A percentile compares a stretch with the other conserved stretches of the same genome.
phyloP scores from a whole-genome alignment of 2,329 filamentous ascomycete species.

The Fusarium praegraminearum region DNA sequence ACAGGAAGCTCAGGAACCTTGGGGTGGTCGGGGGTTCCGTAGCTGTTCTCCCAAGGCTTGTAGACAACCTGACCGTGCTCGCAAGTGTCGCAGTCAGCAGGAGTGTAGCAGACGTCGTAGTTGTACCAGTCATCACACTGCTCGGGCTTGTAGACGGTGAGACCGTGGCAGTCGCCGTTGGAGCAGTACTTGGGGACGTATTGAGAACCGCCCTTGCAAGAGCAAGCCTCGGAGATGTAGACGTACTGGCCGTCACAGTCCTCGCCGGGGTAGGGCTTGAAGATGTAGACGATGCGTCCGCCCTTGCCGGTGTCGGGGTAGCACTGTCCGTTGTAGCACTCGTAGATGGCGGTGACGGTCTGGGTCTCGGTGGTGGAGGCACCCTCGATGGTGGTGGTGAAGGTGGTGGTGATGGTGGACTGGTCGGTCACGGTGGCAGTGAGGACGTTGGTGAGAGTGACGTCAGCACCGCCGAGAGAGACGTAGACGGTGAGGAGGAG shows the following conservation, averaged over 20 bases:
- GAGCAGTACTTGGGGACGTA: conserved; percentile 41
- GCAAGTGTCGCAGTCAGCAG: conserved; percentile 29
- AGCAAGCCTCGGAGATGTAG: conserved; percentile 36
- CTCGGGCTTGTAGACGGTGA: conserved; percentile 44
- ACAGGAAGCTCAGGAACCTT: conserved; percentile 8
- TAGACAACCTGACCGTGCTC: conserved; percentile 36
- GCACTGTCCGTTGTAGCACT: conserved; percentile 38
- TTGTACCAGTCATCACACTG: conserved; percentile 27
- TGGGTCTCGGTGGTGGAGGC: conserved; percentile 23
- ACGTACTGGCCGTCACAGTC: conserved; percentile 38
- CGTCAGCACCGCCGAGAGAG: conserved; percentile 1
- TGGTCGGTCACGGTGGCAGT: conserved; percentile 36
- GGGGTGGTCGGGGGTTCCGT: conserved; percentile 22
- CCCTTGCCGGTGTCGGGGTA: conserved; percentile 14
- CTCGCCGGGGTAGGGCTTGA: conserved; percentile 34
- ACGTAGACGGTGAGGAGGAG: conserved; percentile 45
- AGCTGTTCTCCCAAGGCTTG: conserved; percentile 42
- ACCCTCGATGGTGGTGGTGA: conserved; percentile 31
- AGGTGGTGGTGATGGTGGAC: conserved; percentile 37
- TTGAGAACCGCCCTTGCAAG: conserved; percentile 36
- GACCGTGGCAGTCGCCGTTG: conserved; percentile 31
- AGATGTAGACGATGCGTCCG: conserved; percentile 34
- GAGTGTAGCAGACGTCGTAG: conserved; percentile 31
- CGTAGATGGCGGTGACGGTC: conserved; percentile 40
- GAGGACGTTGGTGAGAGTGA: conserved; percentile 12